A percentile compares a stretch with the other conserved stretches of the same genome.
phyloP scores from a whole-genome alignment of 495 filamentous ascomycete genomes.

The Lindgomyces ingoldianus region DNA sequence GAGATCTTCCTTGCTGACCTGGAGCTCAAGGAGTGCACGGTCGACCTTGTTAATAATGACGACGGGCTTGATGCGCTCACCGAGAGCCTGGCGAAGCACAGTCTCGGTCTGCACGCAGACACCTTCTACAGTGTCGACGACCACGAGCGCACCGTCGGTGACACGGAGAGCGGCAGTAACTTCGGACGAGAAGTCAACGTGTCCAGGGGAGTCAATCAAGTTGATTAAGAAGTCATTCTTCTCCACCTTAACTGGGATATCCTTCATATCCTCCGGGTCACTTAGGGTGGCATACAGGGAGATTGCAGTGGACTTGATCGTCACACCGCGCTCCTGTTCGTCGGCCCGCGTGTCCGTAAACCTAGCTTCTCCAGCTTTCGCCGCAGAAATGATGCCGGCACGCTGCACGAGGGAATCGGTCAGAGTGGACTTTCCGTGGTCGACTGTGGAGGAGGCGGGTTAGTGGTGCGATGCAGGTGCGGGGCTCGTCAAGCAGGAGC shows the following conservation, averaged over 20 bases:
- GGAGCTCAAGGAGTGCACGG: slow-evolving; percentile 96
- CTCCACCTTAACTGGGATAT: slow-evolving; percentile 83
- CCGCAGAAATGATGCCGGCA: slow-evolving; percentile 98
- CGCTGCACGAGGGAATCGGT: slow-evolving; percentile 98
- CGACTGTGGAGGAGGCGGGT: slow-evolving; percentile 57
- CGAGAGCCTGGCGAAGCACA: slow-evolving; percentile 96
- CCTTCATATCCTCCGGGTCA: slow-evolving; percentile 87
- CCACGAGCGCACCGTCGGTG: slow-evolving; percentile 98
- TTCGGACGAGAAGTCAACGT: slow-evolving; percentile 99
- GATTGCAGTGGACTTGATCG: slow-evolving; percentile 99
- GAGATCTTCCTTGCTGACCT: slow-evolving; percentile 96
- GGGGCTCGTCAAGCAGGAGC: neutral
- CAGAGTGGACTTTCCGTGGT: slow-evolving; percentile 99
- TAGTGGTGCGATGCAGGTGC: slow-evolving; percentile 15
- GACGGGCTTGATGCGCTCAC: slow-evolving; percentile 99
- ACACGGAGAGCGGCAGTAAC: slow-evolving; percentile 99
- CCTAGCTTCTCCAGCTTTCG: slow-evolving; percentile 92
- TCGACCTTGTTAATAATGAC: slow-evolving; percentile 99
- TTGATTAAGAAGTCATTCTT: slow-evolving; percentile 99
- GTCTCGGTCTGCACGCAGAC: slow-evolving; percentile 99
- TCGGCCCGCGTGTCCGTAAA: slow-evolving; percentile 97
- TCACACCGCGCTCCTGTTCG: slow-evolving; percentile 99
- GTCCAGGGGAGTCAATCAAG: slow-evolving; percentile 98
- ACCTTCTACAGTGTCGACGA: slow-evolving; percentile 99
- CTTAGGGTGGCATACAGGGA: slow-evolving; percentile 88